Evolutionary conservation across 1,139 yeast species (phyloP), one percentile per base, ranked within the genome.

Genomic region (Kodamaea sp.): DNA sequence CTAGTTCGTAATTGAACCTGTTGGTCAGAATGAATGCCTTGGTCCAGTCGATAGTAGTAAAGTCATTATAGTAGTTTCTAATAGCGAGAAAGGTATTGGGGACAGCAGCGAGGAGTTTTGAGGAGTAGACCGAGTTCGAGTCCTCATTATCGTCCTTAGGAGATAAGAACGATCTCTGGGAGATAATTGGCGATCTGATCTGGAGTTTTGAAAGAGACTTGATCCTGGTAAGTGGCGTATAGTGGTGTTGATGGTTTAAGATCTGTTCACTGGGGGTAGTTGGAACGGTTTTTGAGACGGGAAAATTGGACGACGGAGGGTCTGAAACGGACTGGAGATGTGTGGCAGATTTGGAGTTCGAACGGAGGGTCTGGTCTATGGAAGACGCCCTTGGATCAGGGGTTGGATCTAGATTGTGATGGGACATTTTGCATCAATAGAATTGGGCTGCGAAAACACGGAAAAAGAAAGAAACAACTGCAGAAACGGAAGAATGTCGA

Each of bases 21-120:
- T 78, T 74, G 29, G 75, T 75, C 40, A 62, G 58, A 19, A 76
- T 61, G 27, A 69, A 69, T 20, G 80, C 82, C 26, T 68, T 65
- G 3, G 77, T 72, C 84, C 84, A 79, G 57, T 79, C 85, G n/a
- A 78, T 75, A n/a, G 83, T 77, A 15, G 85, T 78, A 53, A 78
- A 79, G 51, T 79, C 83, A 51, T 79, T 80, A 50, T 78, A 78
- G 56, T 63, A 75, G 45, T 59, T 63, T 25, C 73, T 43, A 25
- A 55, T 38, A 6, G 52, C 31, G 31, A 49, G 51, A 13, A 59
- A 38, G 20, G 35, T 33, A 12, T 47, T 51, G 8, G 48, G 48
- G 8, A 50, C 37, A 5, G 59, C 46, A 21, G 43, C 44, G 26
- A 47, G 48, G 11, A 60, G 50, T 24, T 43, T 43, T 7, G 52